These are phyloP conservation scores for Candida nitratophila DNA, from an alignment of 805 yeast genomes.

Conservation along the genomic window DNA sequence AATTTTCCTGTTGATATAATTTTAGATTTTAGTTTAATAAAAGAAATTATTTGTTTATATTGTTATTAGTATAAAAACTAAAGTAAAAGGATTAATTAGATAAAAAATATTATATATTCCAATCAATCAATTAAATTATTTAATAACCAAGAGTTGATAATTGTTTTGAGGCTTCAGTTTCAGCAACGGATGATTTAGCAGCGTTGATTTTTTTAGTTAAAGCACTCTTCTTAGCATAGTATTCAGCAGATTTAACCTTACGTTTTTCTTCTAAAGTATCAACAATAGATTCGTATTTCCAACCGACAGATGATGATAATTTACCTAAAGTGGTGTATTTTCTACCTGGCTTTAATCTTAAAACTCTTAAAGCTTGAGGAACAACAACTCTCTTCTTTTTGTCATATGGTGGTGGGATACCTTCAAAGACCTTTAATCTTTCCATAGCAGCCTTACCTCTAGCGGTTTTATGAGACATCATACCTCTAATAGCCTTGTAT, in stretches of 20 bases:
- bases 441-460: conserved; percentile 99
- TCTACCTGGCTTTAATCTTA: conserved; percentile 99
- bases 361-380: conserved; percentile 98
- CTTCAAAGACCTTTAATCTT: conserved; percentile 99
- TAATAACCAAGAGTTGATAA: conserved; percentile 98
- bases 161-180: conserved; percentile 84
- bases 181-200: conserved; percentile 83
- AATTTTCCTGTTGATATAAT: too few relatives aligned
- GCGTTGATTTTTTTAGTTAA: conserved; percentile 84
- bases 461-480: conserved; percentile 99
- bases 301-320: conserved; percentile 94
- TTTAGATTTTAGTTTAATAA: too few relatives aligned
- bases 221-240: conserved; percentile 98
- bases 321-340: conserved; percentile 98
- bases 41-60: neutral
- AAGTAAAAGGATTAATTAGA: conserved; percentile 1
- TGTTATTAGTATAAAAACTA: neutral
- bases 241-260: conserved; percentile 97
- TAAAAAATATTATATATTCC: neutral
- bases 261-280: conserved; percentile 98
- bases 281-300: conserved; percentile 99
- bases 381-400: conserved; percentile 99
- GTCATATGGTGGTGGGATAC: conserved; percentile 99
- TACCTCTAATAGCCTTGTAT: conserved; percentile 99
- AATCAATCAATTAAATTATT: conserved; percentile 22